Base-by-base conservation (phyloP, 495 filamentous ascomycete genomes). In the Saxophila tyrrhenica region DNA sequence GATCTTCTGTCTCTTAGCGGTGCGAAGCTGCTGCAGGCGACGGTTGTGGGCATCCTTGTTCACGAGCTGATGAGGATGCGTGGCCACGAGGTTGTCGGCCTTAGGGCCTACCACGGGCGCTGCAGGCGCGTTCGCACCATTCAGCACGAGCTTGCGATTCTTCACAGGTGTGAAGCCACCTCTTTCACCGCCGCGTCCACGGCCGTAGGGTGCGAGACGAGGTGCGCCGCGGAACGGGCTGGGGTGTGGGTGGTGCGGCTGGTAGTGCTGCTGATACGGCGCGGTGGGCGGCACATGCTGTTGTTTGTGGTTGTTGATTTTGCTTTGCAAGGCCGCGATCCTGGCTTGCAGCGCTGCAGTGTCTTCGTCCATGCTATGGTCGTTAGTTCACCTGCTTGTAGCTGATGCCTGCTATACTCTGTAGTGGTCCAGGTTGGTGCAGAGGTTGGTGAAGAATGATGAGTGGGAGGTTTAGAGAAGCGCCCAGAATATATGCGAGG, bases 1-100 rank as follows among this genome's bases (percentile, higher is more conserved):
- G 22, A 61, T 24, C 43, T 56, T 25, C 56, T 50, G 44, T 46
- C 54, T 54, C 47, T 51, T 61, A 70, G 77, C 63, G 76, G 69
- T 20, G 65, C 58, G 77, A 77, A 20, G 78, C 72, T 1, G 83
- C 85, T 59, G 85, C 62, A 80, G 73, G 35, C 86, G 80, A 67
- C 59, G 83, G 61, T 94, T 83, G 68, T 86, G 94, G 15, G 94
- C 77, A 1, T 81, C 76, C 17, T 82, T 76, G 64, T 94, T 95
- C 69, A 96, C 95, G 46, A 95, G 69, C 67, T 95, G 89, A 69
- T 90, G 49, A 16, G 49, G 17, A 22, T 25, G 49, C 10, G 49
- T 17, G 20, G 49, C 29, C 20, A 51, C 49, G 38, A 41, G 41
- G n/a, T 22, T 25, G 59, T 89, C 89, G 50, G 73, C 81, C 65